phyloP scores from a whole-genome alignment of 1,284 basidiomycete species.

The Trametes hirsuta region DNA sequence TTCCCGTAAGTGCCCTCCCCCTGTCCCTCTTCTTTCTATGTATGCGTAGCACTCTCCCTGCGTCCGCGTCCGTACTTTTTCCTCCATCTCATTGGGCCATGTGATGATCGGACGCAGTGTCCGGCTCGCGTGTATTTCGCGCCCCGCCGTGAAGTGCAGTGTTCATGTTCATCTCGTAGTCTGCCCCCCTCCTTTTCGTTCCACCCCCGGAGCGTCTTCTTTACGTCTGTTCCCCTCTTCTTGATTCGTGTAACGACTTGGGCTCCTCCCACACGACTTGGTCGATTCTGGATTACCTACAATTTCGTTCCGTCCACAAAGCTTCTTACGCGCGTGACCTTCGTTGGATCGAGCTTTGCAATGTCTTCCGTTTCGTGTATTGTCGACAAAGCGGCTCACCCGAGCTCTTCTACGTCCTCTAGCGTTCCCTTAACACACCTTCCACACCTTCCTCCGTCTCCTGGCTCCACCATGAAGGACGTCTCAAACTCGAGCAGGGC shows the following conservation, averaged over 20 bases:
- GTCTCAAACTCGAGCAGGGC: slow-evolving; percentile 59
- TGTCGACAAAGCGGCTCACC: slow-evolving; percentile 25
- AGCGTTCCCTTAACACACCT: slow-evolving; percentile 46
- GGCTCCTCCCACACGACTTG: background rate
- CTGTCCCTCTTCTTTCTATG: slow-evolving; percentile 6
- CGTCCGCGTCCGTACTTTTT: background rate
- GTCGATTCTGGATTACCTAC: background rate
- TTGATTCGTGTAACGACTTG: slow-evolving; percentile 12
- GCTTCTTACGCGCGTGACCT: slow-evolving; percentile 6
- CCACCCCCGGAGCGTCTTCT: background rate
- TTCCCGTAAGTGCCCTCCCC: slow-evolving; percentile 41
- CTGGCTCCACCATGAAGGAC: slow-evolving; percentile 71
- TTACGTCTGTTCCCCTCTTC: slow-evolving; percentile 3
- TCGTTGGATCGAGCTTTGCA: slow-evolving; percentile 5
- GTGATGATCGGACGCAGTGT: slow-evolving; percentile 30
- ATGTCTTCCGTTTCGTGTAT: slow-evolving; percentile 15
- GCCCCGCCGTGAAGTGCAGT: slow-evolving; percentile 23
- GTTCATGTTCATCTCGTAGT: slow-evolving; percentile 14
- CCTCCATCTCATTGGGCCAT: slow-evolving; percentile 4
- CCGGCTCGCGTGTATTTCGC: slow-evolving; percentile 20
- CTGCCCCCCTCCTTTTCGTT: background rate
- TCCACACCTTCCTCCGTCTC: slow-evolving; percentile 42
- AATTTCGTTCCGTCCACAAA: background rate
- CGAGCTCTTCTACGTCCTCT: slow-evolving; percentile 32
- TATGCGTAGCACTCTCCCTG: slow-evolving; percentile 1